phyloP scores from a whole-genome alignment of 495 filamentous ascomycete genomes.

The Lasiosphaeria ovina region DNA sequence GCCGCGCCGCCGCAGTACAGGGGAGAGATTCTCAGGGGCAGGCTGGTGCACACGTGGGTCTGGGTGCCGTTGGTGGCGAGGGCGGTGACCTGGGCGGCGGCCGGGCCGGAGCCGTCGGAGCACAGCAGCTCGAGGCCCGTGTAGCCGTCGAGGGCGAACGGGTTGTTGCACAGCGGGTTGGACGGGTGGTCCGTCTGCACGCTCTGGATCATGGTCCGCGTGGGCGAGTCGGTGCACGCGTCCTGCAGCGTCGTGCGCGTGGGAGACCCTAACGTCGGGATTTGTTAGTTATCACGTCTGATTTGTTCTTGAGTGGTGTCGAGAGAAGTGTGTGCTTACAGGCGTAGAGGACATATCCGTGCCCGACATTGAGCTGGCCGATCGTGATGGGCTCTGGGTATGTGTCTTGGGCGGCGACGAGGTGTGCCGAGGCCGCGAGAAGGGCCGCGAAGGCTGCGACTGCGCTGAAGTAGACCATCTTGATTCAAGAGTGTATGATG shows the following conservation, averaged over 20 bases:
- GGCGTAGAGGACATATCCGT: slow-evolving; percentile 4
- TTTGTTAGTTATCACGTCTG: not conserved
- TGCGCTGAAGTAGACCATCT: not conserved
- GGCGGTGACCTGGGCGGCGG: not conserved
- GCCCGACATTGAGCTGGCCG: slow-evolving; percentile 1
- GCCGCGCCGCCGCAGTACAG: not conserved
- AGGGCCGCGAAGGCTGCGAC: not conserved
- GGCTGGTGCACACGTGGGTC: not conserved
- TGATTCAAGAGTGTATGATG: not conserved
- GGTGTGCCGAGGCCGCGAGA: not conserved
- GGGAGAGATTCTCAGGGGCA: not conserved
- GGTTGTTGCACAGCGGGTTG: not conserved
- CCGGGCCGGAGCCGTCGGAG: not conserved
- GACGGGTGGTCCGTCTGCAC: slow-evolving; percentile 1
- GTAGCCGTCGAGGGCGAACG: not conserved
- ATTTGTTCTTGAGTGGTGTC: not conserved
- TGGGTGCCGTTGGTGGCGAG: not conserved
- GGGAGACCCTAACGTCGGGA: not conserved
- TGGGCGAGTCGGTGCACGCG: slow-evolving; percentile 1
- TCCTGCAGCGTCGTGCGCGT: slow-evolving; percentile 6
- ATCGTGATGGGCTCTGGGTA: slow-evolving; percentile 13
- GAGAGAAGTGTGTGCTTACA: not conserved
- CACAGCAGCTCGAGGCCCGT: not conserved
- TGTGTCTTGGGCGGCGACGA: not conserved
- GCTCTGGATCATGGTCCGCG: slow-evolving; percentile 5